Evolutionary conservation across 2,329 filamentous ascomycete genomes (phyloP).

Genomic region (Fusarium illudens): DNA sequence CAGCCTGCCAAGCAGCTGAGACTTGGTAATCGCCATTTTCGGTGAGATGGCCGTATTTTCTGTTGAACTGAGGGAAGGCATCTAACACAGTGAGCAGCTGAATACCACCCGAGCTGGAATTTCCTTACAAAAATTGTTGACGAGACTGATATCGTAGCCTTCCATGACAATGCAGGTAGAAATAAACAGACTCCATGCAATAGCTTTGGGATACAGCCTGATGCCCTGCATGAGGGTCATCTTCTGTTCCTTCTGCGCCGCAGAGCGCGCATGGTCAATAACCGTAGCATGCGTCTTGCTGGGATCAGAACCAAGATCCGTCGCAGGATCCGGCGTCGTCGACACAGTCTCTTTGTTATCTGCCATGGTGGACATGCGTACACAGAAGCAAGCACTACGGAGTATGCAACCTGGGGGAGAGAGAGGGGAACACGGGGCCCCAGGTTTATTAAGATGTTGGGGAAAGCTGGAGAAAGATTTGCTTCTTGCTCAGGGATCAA

Average conservation of each 20-base stretch:
- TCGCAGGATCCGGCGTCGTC: neutral
- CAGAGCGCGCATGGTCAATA: constrained; percentile 32
- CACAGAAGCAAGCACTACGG: neutral
- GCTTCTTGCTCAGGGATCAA: neutral
- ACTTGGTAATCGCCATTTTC: constrained; percentile 32
- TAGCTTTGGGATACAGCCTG: constrained; percentile 35
- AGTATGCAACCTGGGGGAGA: neutral
- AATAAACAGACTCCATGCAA: constrained; percentile 33
- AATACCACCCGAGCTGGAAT: neutral
- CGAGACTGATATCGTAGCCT: constrained; percentile 31
- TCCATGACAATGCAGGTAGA: constrained; percentile 39
- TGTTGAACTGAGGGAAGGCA: constrained; percentile 35
- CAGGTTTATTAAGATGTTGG: neutral
- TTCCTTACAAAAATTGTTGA: constrained; percentile 35
- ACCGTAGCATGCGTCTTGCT: constrained; percentile 33
- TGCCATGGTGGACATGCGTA: neutral
- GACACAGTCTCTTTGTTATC: neutral
- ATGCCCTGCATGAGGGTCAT: constrained; percentile 38
- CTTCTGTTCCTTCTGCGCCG: constrained; percentile 29
- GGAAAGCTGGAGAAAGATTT: constrained; percentile 7
- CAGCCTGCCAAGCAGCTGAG: constrained; percentile 35
- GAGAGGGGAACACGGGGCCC: constrained; percentile 1
- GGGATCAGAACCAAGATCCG: constrained; percentile 2
- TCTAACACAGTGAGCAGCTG: constrained; percentile 2
- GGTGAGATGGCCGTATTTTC: constrained; percentile 30